These are phyloP conservation scores for Candida ortonii DNA, from an alignment of 805 yeast genomes.

Conservation along the genomic window DNA sequence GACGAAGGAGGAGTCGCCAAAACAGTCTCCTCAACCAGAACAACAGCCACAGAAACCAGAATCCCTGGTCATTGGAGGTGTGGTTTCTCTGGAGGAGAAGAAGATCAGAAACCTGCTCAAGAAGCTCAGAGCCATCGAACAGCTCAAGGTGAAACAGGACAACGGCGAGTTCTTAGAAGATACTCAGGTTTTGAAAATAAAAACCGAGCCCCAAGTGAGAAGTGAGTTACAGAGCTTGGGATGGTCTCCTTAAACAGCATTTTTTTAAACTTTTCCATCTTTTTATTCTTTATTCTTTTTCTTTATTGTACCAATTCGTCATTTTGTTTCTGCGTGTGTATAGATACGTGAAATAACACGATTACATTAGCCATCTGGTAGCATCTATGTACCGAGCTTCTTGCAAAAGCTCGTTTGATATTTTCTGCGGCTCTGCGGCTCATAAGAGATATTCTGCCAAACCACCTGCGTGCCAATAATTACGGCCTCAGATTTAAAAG, in stretches of 20 bases:
- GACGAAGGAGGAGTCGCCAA: conserved; percentile 30
- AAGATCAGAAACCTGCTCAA: conserved; percentile 86
- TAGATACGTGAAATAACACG: too few species aligned
- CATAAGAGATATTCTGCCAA: too few species aligned
- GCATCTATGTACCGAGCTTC: too few species aligned
- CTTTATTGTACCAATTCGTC: too few species aligned
- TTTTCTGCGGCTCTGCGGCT: too few species aligned
- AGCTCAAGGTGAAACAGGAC: conserved; percentile 79
- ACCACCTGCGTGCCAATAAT: too few species aligned
- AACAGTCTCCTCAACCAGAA: conserved; percentile 14
- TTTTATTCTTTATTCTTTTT: conserved; percentile 1
- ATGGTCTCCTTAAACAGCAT: conserved; percentile 34
- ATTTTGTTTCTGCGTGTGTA: too few species aligned
- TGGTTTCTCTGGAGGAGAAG: conserved; percentile 79
- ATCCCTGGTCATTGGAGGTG: conserved; percentile 57
- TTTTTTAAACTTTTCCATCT: not conserved
- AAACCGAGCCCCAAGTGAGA: conserved; percentile 79
- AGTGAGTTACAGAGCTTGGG: conserved; percentile 74
- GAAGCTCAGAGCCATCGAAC: conserved; percentile 93
- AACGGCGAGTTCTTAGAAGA: conserved; percentile 84
- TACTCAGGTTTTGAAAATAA: conserved; percentile 86
- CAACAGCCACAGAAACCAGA: conserved; percentile 18
- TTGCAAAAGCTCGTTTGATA: too few species aligned
- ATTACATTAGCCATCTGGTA: too few species aligned
- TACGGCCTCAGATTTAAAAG: too few species aligned